Evolutionary conservation across 352 stramenopile genomes (phyloP), one percentile per base, ranked within the genome.

Genomic region (Globisporangium cylindrosporum): DNA sequence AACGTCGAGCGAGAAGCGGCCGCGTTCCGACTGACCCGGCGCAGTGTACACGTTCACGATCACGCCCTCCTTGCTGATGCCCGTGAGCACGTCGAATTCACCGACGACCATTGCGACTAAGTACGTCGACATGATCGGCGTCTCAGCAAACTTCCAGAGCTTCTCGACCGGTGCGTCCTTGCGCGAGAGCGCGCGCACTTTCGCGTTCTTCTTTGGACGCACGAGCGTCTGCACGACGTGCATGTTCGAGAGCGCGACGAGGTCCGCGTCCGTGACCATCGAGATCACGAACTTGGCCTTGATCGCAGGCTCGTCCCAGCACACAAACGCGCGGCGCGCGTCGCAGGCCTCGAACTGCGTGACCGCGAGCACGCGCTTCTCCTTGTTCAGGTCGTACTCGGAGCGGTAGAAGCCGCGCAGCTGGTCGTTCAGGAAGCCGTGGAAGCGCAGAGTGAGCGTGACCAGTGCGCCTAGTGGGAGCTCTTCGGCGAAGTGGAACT

Each of bases 71-170:
- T 79, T 77, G 24, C 86, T 98, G 48, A 96, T 76, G 46, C 86
- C 90, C 60, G 97, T 94, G 22, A 98, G 81, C 73, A 88, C 89
- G 78, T 99, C 96, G 74, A 99, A 99, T 80, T 99, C 94, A 57
- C 96, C 96, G 20, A 99, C 86, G 64, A 94, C 85, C 72, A 97
- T 99, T 1, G 95, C 97, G 29, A 99, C 79, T 0, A 99, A 79
- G 83, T 99, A 99, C 25, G 96, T 99, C 59, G 89, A 98, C 97
- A 99, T 99, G 67, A 97, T 83, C 0, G 97, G 97, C 27, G 95
- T 97, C 69, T 97, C 88, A n/a, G 93, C 79, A 74, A 98, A 98
- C 54, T 84, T 87, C 83, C 85, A 94, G 8, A 86, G 38, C 66
- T 93, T 93, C 64, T 93, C 84, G 29, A 74, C 77, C 2, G 69